Percentiles rank a stretch among this genome's conserved stretches.
phyloP scores from a whole-genome alignment of 345 rosid species.

The Corchorus olitorius region DNA sequence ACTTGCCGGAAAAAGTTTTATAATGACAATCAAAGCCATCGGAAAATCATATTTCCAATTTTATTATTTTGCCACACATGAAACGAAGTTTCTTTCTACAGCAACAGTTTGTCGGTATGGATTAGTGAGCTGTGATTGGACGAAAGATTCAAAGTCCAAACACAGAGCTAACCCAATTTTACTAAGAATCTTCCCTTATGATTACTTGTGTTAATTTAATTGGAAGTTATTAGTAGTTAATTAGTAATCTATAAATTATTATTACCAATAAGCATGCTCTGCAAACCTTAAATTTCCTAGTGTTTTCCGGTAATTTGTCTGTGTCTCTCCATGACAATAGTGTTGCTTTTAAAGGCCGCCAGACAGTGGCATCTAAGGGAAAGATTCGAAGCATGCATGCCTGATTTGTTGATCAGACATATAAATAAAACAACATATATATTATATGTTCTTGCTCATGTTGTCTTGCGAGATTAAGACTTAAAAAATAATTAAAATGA shows the following conservation, averaged over 20 bases:
- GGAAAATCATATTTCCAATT: not conserved
- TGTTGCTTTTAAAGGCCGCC: not conserved
- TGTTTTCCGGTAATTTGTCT: not conserved
- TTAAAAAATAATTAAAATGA: not conserved
- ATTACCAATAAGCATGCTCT: no score
- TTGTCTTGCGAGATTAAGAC: not conserved
- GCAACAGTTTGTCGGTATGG: slow-evolving; percentile 10
- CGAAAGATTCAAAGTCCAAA: not conserved
- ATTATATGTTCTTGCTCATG: not conserved
- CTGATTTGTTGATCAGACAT: not conserved
- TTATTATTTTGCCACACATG: not conserved
- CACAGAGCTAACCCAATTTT: not conserved
- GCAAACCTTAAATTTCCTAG: not conserved
- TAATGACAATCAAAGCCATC: not conserved
- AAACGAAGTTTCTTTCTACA: slow-evolving; percentile 15
- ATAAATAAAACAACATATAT: not conserved
- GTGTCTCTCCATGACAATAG: not conserved
- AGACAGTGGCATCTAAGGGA: slow-evolving; percentile 16
- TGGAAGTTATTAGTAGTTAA: no score
- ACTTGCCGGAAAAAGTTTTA: not conserved
- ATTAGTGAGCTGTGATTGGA: not conserved
- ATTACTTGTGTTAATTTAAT: not conserved
- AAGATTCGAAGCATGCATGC: slow-evolving; percentile 17
- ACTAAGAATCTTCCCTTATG: slow-evolving; percentile 11
- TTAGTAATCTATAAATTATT: no score